phyloP scores from a whole-genome alignment of 331 rosid species.

The Acacia concinna region DNA sequence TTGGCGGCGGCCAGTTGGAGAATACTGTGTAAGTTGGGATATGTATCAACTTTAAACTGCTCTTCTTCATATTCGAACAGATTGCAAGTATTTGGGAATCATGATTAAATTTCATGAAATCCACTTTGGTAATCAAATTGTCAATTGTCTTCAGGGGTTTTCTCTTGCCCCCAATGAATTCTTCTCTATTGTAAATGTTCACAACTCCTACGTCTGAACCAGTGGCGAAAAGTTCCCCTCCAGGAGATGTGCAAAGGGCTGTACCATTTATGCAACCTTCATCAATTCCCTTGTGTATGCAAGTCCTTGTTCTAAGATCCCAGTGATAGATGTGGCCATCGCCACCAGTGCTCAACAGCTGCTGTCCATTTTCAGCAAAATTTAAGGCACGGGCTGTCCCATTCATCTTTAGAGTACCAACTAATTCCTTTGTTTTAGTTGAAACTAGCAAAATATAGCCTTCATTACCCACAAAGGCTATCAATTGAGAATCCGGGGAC shows the following conservation, averaged over 20 bases:
- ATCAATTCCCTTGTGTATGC: constrained; percentile 78
- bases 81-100: constrained; percentile 75
- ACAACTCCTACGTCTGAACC: constrained; percentile 53
- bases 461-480: constrained; percentile 78
- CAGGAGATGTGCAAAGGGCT: constrained; percentile 64
- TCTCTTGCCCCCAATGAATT: constrained; percentile 81
- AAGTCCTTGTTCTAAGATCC: constrained; percentile 78
- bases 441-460: constrained; percentile 84
- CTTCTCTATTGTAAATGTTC: constrained; percentile 73
- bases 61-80: constrained; percentile 72
- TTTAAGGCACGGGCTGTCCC: constrained; percentile 76
- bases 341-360: constrained; percentile 69
- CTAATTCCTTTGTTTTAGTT: constrained; percentile 64
- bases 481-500: constrained; percentile 66
- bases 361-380: constrained; percentile 66
- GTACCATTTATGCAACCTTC: constrained; percentile 84
- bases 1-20: constrained; percentile 81
- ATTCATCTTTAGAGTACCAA: constrained; percentile 81
- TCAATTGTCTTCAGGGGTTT: constrained; percentile 74
- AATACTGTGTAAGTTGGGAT: constrained; percentile 76
- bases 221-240: constrained; percentile 53
- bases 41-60: constrained; percentile 77
- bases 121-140: constrained; percentile 66
- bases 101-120: constrained; percentile 41
- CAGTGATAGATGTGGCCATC: constrained; percentile 86